phyloP scores from a whole-genome alignment of 2,329 filamentous ascomycete species.

The Sclerotinia sclerotiorum region DNA sequence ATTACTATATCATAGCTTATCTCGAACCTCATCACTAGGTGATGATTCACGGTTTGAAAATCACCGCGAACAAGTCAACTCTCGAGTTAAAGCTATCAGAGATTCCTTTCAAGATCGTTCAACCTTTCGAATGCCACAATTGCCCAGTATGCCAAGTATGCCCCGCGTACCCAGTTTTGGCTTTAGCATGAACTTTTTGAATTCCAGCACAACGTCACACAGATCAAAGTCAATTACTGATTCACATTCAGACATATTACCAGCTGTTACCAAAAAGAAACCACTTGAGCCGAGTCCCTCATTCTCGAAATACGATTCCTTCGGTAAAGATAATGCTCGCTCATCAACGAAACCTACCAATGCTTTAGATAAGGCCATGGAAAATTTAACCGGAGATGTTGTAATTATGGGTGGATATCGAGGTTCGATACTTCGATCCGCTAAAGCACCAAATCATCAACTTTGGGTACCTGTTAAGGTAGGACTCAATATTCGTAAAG shows the following conservation, averaged over 20 bases:
- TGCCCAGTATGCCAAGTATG: slow-evolving; percentile 54
- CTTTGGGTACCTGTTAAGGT: slow-evolving; percentile 94
- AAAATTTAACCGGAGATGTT: slow-evolving; percentile 75
- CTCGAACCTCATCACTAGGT: slow-evolving; percentile 77
- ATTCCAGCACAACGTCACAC: slow-evolving; percentile 29
- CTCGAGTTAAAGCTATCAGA: slow-evolving; percentile 82
- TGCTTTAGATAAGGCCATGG: slow-evolving; percentile 54
- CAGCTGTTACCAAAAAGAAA: slow-evolving; percentile 32
- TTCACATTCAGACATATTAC: slow-evolving; percentile 35
- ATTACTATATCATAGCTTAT: slow-evolving; percentile 71
- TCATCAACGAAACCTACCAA: slow-evolving; percentile 30
- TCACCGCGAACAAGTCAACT: slow-evolving; percentile 82
- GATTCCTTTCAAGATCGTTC: slow-evolving; percentile 81
- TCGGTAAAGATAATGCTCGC: slow-evolving; percentile 27
- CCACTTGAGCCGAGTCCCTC: slow-evolving; percentile 26
- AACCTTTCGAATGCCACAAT: slow-evolving; percentile 68
- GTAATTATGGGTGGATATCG: slow-evolving; percentile 89
- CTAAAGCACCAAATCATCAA: slow-evolving; percentile 78
- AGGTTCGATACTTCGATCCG: slow-evolving; percentile 83
- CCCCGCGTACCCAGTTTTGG: slow-evolving; percentile 44
- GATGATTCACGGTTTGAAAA: slow-evolving; percentile 80
- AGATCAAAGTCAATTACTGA: slow-evolving; percentile 37
- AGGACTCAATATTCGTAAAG: slow-evolving; percentile 85
- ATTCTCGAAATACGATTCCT: slow-evolving; percentile 27
- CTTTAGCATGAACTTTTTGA: slow-evolving; percentile 41